Evolutionary conservation across 2,329 filamentous ascomycete species (phyloP), one percentile per base, ranked within the genome.

Genomic region (Curvularia sp.): DNA sequence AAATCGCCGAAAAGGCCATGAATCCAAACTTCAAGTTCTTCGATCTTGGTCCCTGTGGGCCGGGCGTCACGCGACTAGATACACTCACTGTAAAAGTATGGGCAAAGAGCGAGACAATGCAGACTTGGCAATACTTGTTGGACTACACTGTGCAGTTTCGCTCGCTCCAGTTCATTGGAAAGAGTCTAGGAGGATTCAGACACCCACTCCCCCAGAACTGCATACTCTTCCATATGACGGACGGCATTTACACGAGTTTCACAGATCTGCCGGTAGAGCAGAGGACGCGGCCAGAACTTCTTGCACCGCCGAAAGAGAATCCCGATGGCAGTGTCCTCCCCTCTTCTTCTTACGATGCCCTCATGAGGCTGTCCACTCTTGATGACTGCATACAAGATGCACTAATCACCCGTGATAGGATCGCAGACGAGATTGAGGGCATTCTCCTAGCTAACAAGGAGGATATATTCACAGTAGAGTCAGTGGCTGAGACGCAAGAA

Each of bases 361-460:
- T 98, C 20, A 94, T 97, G 88, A 89, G 91, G 60, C 83, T 98
- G 10, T 89, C 91, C 5, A 97, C 93, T 57, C 83, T 98, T 15
- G 92, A 97, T 62, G 91, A 90, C 73, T 96, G 93, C 54, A 91
- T 97, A 24, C 92, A 96, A 73, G 94, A 98, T 76, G 93, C 93
- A 1, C 80, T 97, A 9, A 86, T 88, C 1, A 96, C 92, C 0
- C 87, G 90, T 13, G 87, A 90, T 59, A 84, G 84, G 53, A 82
- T 98, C 8, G 87, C 91, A 48, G 79, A 84, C n/a, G 91, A 97
- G 63, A 96, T 97, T 63, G 91, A 91, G 59, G 61, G 62, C 12
- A 75, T 82, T 30, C 70, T 82, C 1, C 68, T 77, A 9, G 60
- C 73, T 0, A 80, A 82, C 55, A 71, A 72, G 15, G 63, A 75